These are phyloP conservation scores for Pseudocercospora ulei DNA, from an alignment of 2,329 filamentous ascomycete genomes.

Conservation along the genomic window DNA sequence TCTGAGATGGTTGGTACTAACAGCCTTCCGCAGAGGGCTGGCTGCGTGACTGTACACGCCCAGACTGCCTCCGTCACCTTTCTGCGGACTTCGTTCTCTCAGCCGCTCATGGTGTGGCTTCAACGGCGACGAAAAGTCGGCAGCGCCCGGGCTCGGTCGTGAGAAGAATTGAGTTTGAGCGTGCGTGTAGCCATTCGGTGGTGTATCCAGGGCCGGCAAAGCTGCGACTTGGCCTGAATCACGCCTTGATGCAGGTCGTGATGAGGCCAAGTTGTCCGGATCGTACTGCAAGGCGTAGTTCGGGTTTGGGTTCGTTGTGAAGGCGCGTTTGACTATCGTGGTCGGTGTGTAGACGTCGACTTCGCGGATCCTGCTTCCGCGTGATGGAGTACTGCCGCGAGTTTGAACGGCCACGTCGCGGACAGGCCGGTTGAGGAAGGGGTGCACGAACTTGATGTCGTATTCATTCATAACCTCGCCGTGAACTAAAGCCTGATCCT, in stretches of 20 bases:
- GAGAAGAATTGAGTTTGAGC: conserved; percentile 33
- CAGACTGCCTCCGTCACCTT: conserved; percentile 62
- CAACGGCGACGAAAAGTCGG: conserved; percentile 42
- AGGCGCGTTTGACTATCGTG: conserved; percentile 60
- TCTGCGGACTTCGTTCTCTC: conserved; percentile 45
- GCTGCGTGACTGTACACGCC: conserved; percentile 71
- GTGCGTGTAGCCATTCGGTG: conserved; percentile 25
- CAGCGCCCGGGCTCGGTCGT: conserved; percentile 32
- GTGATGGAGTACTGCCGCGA: conserved; percentile 37
- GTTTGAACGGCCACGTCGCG: conserved; percentile 72
- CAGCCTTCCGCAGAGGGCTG: conserved; percentile 73
- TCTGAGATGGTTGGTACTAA: conserved; percentile 47
- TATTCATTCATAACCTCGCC: conserved; percentile 92
- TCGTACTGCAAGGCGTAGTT: conserved; percentile 61
- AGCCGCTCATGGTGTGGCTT: conserved; percentile 38
- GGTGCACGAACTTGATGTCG: conserved; percentile 89
- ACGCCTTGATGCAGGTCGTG: conserved; percentile 18
- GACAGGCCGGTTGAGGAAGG: conserved; percentile 71
- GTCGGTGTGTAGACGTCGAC: conserved; percentile 55
- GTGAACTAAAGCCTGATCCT: conserved; percentile 74
- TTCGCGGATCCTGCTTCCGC: conserved; percentile 34
- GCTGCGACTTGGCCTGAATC: conserved; percentile 18
- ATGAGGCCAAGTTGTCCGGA: conserved; percentile 45
- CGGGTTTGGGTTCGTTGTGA: conserved; percentile 72
- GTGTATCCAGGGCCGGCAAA: conserved; percentile 19